Conservation (phyloP, 1,284 basidiomycete species). For the Volvariella surrecta region DNA sequence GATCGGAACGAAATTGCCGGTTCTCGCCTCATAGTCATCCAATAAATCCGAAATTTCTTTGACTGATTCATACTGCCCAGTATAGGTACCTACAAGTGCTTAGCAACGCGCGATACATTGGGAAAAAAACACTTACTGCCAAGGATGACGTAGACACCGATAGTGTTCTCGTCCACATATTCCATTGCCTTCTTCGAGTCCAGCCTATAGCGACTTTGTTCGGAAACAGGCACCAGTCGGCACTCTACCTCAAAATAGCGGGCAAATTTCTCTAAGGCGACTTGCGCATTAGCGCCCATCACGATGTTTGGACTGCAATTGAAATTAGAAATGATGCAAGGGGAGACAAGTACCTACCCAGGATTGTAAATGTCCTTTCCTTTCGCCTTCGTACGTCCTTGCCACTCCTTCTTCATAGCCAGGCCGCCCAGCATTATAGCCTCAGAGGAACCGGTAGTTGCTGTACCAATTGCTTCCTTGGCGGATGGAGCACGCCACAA, state of each 20-base stretch:
- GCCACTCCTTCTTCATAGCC: constrained; percentile 94
- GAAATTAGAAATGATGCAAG: neutral
- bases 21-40: constrained; percentile 80
- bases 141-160: constrained; percentile 75
- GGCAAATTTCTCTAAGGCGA: constrained; percentile 87
- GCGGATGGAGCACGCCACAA: constrained; percentile 84
- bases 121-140: constrained; percentile 42
- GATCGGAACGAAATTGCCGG: constrained; percentile 75
- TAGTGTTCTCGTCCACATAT: constrained; percentile 88
- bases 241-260: constrained; percentile 88
- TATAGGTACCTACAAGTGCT: constrained; percentile 61
- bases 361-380: constrained; percentile 86
- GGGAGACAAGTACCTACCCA: constrained; percentile 25
- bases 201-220: constrained; percentile 74
- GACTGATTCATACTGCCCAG: constrained; percentile 90
- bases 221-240: constrained; percentile 71
- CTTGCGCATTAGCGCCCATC: constrained; percentile 82
- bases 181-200: constrained; percentile 83
- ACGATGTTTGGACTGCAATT: constrained; percentile 58
- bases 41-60: constrained; percentile 80
- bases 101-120: neutral
- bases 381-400: constrained; percentile 76
- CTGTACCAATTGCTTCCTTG: constrained; percentile 77
- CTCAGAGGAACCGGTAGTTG: constrained; percentile 91
- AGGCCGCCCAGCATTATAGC: constrained; percentile 92